A percentile compares a stretch with the other conserved stretches of the same genome.
phyloP scores from a whole-genome alignment of 441 rosid species.

The Metrosideros polymorpha region DNA sequence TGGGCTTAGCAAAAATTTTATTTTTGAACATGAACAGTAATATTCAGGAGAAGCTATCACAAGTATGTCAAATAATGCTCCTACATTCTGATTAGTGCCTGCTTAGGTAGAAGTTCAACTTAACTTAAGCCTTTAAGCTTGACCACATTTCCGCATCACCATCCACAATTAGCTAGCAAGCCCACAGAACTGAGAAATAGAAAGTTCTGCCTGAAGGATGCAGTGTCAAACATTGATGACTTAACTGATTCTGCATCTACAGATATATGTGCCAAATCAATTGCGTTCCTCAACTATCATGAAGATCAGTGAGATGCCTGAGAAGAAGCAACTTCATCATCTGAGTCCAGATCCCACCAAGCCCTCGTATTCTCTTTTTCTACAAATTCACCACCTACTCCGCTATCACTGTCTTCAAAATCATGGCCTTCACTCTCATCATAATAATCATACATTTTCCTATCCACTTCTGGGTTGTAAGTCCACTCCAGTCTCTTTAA shows the following conservation, averaged over 20 bases:
- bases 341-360: slow-evolving; percentile 67
- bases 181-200: neutral
- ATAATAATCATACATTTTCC: slow-evolving; percentile 9
- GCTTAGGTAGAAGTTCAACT: neutral
- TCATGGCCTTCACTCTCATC: slow-evolving; percentile 15
- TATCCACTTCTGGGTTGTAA: slow-evolving; percentile 48
- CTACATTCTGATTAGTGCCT: neutral
- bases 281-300: neutral
- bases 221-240: neutral
- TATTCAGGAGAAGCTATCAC: neutral
- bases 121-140: neutral
- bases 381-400: slow-evolving; percentile 7
- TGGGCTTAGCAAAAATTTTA: neutral
- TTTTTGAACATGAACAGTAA: neutral
- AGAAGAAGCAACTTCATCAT: slow-evolving; percentile 20
- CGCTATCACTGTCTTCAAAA: slow-evolving; percentile 14
- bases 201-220: neutral
- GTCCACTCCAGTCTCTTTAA: slow-evolving; percentile 74
- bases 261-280: neutral
- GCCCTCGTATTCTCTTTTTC: slow-evolving; percentile 24
- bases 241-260: neutral
- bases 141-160: neutral
- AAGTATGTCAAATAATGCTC: neutral
- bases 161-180: neutral
- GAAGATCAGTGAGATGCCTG: neutral